Conservation (phyloP, 2,329 filamentous ascomycete species). For the Cryphonectria parasitica region DNA sequence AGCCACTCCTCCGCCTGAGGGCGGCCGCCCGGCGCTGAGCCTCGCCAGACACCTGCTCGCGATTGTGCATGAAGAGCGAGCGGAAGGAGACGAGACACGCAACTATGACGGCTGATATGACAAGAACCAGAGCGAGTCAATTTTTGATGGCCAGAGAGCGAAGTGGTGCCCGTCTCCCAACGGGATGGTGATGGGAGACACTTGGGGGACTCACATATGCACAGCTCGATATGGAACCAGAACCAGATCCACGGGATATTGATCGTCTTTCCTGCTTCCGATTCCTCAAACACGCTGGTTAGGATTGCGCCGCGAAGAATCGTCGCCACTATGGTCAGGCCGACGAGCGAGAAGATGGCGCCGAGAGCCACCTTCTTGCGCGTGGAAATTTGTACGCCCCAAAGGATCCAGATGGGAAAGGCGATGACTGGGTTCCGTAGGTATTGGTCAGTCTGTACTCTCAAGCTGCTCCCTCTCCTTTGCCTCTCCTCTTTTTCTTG, state of each 20-base stretch:
- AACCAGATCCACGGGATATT: slow-evolving; percentile 31
- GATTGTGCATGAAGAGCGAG: slow-evolving; percentile 26
- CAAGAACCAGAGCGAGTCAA: background rate
- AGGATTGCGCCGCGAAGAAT: slow-evolving; percentile 25
- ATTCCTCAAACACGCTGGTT: slow-evolving; percentile 24
- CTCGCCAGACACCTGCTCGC: slow-evolving; percentile 15
- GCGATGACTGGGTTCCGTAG: slow-evolving; percentile 18
- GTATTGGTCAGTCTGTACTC: background rate
- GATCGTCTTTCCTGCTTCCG: slow-evolving; percentile 21
- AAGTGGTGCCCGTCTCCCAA: background rate
- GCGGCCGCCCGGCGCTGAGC: slow-evolving; percentile 19
- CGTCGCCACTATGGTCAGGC: slow-evolving; percentile 26
- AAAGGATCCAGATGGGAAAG: slow-evolving; percentile 27
- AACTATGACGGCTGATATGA: slow-evolving; percentile 21
- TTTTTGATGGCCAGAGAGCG: background rate
- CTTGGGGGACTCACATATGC: slow-evolving; percentile 15
- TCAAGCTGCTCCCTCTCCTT: background rate
- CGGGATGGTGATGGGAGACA: background rate
- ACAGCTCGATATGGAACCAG: slow-evolving; percentile 29
- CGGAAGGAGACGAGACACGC: slow-evolving; percentile 29
- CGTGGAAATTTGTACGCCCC: slow-evolving; percentile 25
- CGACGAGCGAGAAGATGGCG: slow-evolving; percentile 28
- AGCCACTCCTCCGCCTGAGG: slow-evolving; percentile 15
- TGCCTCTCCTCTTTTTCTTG: background rate
- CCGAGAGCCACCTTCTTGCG: slow-evolving; percentile 26